These are phyloP conservation scores for Dovyalis caffra DNA, from an alignment of 345 rosid species.

Conservation along the genomic window DNA sequence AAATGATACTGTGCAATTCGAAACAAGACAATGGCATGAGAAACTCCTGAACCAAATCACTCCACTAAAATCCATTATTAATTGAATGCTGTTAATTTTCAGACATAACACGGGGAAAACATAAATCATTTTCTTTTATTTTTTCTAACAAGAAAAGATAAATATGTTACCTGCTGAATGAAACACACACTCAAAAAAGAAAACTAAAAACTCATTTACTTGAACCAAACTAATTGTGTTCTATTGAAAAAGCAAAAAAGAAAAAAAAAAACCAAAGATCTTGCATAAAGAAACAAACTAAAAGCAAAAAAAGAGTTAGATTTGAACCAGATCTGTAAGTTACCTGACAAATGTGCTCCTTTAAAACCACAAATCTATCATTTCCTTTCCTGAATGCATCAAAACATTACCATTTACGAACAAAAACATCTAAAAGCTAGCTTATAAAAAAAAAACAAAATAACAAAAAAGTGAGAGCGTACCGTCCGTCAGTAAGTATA, in stretches of 20 bases:
- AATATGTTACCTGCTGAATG: neutral
- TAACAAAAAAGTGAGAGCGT: constrained; percentile 1
- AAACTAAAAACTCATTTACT: no score
- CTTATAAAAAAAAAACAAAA: constrained; percentile 7
- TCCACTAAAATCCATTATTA: neutral
- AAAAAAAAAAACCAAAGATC: no score
- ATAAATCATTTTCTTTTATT: no score
- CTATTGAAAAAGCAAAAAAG: neutral
- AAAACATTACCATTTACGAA: constrained; percentile 1
- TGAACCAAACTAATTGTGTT: neutral
- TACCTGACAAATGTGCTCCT: constrained; percentile 36
- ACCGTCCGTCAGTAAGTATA: constrained; percentile 30
- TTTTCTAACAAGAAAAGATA: no score
- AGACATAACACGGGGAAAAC: neutral
- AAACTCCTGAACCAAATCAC: no score
- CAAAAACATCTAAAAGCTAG: constrained; percentile 1
- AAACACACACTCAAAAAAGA: neutral
- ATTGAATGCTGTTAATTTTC: neutral
- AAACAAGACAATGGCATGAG: no score
- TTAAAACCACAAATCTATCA: constrained; percentile 42
- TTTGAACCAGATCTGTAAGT: constrained; percentile 57
- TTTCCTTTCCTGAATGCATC: constrained; percentile 17
- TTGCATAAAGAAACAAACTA: no score
- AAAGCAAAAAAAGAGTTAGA: neutral
- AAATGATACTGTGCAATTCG: no score